phyloP scores from a whole-genome alignment of 805 yeast species.

The Babjeviella inositovora region DNA sequence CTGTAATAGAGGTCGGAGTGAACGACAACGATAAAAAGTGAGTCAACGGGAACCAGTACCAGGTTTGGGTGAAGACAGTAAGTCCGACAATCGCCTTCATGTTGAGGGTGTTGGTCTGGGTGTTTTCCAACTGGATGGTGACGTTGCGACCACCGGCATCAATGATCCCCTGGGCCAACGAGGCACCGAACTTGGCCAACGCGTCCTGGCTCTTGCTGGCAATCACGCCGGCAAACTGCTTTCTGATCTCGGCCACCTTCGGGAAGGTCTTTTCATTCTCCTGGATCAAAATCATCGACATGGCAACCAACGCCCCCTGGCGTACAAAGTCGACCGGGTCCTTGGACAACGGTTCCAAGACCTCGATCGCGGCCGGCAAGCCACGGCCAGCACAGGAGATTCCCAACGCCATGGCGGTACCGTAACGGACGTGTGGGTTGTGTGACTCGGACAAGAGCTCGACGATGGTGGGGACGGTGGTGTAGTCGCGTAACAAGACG shows the following conservation, averaged over 20 bases:
- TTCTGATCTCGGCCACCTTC: slow-evolving; percentile 63
- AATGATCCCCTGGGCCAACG: slow-evolving; percentile 90
- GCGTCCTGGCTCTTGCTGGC: slow-evolving; percentile 90
- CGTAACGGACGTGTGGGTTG: slow-evolving; percentile 96
- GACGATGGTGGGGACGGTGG: slow-evolving; percentile 90
- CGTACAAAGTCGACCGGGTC: slow-evolving; percentile 96
- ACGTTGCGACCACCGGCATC: slow-evolving; percentile 98
- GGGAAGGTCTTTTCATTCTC: slow-evolving; percentile 76
- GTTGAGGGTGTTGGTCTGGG: slow-evolving; percentile 81
- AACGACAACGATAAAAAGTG: slow-evolving; percentile 87
- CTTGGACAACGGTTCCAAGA: slow-evolving; percentile 80
- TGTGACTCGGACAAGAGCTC: slow-evolving; percentile 87
- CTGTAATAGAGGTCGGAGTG: slow-evolving; percentile 82
- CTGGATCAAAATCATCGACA: slow-evolving; percentile 80
- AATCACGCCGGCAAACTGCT: slow-evolving; percentile 59
- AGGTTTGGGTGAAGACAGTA: slow-evolving; percentile 78
- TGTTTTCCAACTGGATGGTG: slow-evolving; percentile 81
- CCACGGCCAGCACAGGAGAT: slow-evolving; percentile 95
- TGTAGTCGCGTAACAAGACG: slow-evolving; percentile 76
- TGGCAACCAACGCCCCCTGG: slow-evolving; percentile 91
- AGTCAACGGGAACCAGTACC: slow-evolving; percentile 98
- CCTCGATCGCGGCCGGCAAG: slow-evolving; percentile 74
- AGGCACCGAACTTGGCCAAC: slow-evolving; percentile 94
- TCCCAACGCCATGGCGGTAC: slow-evolving; percentile 95
- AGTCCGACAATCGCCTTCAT: slow-evolving; percentile 86